phyloP scores from a whole-genome alignment of 1,284 basidiomycete genomes.

The Pyrrhoderma lamaoense region DNA sequence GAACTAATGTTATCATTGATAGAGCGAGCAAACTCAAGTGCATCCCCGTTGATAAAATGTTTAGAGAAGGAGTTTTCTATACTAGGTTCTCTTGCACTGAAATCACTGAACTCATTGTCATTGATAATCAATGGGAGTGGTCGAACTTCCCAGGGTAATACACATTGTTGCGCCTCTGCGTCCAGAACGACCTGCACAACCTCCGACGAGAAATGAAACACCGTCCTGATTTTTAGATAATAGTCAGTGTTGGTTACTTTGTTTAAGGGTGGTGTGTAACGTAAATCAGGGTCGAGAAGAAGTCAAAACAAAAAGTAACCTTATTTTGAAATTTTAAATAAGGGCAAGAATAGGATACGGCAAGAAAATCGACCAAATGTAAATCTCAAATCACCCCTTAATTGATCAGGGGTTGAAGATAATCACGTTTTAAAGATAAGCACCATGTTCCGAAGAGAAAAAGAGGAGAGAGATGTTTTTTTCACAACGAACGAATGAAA shows the following conservation, averaged over 20 bases:
- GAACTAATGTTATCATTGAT: slow-evolving; percentile 32
- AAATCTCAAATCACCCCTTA: too few species aligned
- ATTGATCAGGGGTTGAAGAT: too few species aligned
- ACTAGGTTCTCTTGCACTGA: too few species aligned
- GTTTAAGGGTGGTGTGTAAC: too few species aligned
- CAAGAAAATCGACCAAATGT: background rate
- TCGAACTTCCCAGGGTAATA: slow-evolving; percentile 27
- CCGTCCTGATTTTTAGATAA: slow-evolving; percentile 29
- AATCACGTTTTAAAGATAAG: too few species aligned
- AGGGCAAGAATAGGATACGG: background rate
- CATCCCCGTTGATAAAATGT: slow-evolving; percentile 29
- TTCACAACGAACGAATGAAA: too few species aligned
- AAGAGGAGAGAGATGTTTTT: too few species aligned
- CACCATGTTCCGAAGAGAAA: too few species aligned
- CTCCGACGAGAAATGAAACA: slow-evolving; percentile 36
- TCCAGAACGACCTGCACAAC: slow-evolving; percentile 37
- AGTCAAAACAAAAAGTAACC: too few species aligned
- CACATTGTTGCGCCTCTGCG: slow-evolving; percentile 19
- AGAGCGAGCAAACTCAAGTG: slow-evolving; percentile 27
- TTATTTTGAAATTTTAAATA: background rate
- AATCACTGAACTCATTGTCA: too few species aligned
- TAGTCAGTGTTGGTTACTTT: too few species aligned
- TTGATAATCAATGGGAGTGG: slow-evolving; percentile 7
- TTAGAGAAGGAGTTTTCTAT: slow-evolving; percentile 22
- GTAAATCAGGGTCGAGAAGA: too few species aligned